Base-by-base conservation (phyloP, 805 yeast genomes). In the Zygosaccharomyces lentus region DNA sequence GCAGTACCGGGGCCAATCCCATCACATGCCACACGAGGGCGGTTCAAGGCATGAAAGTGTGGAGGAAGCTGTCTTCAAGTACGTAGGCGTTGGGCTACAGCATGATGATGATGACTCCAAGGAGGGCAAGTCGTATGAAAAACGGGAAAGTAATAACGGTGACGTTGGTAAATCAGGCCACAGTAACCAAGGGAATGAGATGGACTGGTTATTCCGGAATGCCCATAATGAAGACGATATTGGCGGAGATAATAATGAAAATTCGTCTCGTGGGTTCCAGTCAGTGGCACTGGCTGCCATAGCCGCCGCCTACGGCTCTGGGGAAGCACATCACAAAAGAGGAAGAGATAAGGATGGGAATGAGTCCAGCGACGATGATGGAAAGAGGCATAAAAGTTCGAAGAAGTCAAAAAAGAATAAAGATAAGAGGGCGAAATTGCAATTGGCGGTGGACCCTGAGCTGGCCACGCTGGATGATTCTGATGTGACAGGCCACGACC, bases 41-140 rank as follows among this genome's bases (percentile, higher is more conserved):
- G 48, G 43, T 36, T 24, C 48, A 30, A 43, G 57, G 24, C 66
- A 66, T 37, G 70, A 66, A 31, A 68, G 74, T 47, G 93, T 84
- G 2, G 93, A 84, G 56, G 93, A 85, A 13, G 93, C 89, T 0
- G 89, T 85, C 13, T 73, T 84, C 78, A 74, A 77, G 45, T 77
- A 78, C 54, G 91, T 84, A 10, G 87, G 84, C 15, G 84, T 82
- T 6, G 75, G 81, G 1, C 63, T 82, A 34, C 78, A 71, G 13
- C 62, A 53, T 35, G 67, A 40, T 56, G 65, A 52, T 29, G 51
- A 56, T 16, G 62, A 57, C 36, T 54, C 58, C 32, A 61, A 61
- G 35, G 61, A 58, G 37, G 56, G 65, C 62, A 63, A 59, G 37
- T 53, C 60, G 10, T 56, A 57, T 7, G 61, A 58, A 26, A 57